These are phyloP conservation scores for Arxiozyma slooffiae DNA, from an alignment of 1,139 yeast genomes.

Conservation along the genomic window DNA sequence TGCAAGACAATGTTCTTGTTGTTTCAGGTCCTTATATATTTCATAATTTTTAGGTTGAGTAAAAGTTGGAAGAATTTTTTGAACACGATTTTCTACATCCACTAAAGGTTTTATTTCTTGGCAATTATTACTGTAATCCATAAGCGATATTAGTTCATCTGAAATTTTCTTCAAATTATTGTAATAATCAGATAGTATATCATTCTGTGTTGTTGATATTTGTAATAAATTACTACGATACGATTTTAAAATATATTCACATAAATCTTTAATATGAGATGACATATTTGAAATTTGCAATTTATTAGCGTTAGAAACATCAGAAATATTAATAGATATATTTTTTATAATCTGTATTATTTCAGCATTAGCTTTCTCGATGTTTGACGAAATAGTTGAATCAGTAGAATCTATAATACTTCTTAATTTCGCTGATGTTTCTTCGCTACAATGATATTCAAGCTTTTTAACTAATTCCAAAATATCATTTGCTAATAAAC, in stretches of 20 bases:
- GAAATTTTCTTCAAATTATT: conserved; percentile 2
- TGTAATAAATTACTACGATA: conserved; percentile 12
- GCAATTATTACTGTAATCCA: background rate
- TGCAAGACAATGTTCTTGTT: background rate
- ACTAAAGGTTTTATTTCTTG: background rate
- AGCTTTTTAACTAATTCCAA: background rate
- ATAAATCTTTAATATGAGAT: background rate
- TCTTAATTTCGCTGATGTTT: background rate
- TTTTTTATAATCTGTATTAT: background rate
- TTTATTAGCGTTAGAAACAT: background rate
- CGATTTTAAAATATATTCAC: conserved; percentile 4
- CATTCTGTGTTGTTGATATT: conserved; percentile 12
- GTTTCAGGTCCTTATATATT: conserved; percentile 10
- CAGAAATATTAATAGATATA: background rate
- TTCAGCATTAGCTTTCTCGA: background rate
- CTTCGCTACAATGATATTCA: background rate
- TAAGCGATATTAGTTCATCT: background rate
- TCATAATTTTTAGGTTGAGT: conserved; percentile 10
- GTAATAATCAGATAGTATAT: conserved; percentile 7
- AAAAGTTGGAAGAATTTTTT: conserved; percentile 11
- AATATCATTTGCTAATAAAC: background rate
- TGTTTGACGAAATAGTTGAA: background rate
- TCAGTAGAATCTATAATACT: background rate
- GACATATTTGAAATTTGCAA: background rate
- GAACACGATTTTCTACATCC: conserved; percentile 1